Base-by-base conservation (phyloP, 371 early-diverging fungal genomes). In the Coemansia sp. region DNA sequence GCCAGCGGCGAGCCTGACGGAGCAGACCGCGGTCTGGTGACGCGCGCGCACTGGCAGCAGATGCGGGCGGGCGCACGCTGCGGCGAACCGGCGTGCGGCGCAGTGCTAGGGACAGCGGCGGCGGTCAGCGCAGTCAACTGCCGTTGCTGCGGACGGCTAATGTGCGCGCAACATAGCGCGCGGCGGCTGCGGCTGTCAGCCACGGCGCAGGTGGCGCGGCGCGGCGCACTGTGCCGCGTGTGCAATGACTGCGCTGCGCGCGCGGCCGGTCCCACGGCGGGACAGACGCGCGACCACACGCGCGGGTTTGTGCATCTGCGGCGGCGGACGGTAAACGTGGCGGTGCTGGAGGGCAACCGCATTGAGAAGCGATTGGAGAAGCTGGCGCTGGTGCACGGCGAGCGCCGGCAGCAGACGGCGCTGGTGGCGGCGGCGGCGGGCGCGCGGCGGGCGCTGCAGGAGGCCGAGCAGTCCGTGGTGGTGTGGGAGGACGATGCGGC, bases 331-430 rank as follows among this genome's bases (percentile, higher is more conserved):
- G 83, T 87, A 10, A 90, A 89, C 51, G 80, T 81, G 42, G 83
- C 88, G 4, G 83, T 84, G 62, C 66, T 96, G 54, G 94, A 94
- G 57, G 84, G 85, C 14, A 96, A 94, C 72, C 85, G 92, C 55
- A 76, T 94, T 7, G 94, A 93, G 66, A 90, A 91, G 72, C 81
- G 97, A 11, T 77, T 95, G 56, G 94, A 90, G 72, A 87, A 86
- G 72, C 87, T 93, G 52, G 69, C 55, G 5, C 14, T 50, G 12
- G 66, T 57, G 1, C 69, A 67, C 43, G 65, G 62, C 41, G 20
- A 40, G 8, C 14, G 33, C 7, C 26, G 34, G 31, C 54, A 14
- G 8, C 36, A 59, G 31, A 34, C 41, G 20, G 16, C 53, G 16
- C 38, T 20, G 38, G n/a, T 53, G 20, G 36, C 36, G 5, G 43